phyloP scores from a whole-genome alignment of 768 basidiomycete species.

The Chalciporus sphaerocephalus region DNA sequence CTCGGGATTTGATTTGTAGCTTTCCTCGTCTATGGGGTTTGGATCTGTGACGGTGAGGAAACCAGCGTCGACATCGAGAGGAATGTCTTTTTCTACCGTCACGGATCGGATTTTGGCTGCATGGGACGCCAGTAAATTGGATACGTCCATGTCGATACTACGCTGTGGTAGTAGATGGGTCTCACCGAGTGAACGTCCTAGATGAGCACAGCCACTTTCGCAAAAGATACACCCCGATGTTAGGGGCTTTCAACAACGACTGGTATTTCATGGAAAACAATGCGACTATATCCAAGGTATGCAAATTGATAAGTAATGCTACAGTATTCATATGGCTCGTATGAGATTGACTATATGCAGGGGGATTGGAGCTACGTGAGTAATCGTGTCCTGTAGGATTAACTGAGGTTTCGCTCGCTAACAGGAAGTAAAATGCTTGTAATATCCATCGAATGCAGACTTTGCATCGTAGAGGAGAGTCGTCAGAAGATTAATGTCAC shows the following conservation, averaged over 20 bases:
- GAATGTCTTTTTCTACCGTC: conserved; percentile 72
- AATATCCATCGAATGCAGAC: conserved; percentile 20
- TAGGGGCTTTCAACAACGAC: neutral
- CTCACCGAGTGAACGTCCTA: no score
- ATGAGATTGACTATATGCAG: neutral
- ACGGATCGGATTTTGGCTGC: conserved; percentile 65
- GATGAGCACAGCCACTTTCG: neutral
- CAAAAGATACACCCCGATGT: neutral
- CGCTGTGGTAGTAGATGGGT: neutral
- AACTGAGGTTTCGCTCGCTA: neutral
- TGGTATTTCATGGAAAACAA: neutral
- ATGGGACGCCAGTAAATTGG: conserved; percentile 70
- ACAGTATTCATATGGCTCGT: neutral
- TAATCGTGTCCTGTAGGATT: neutral
- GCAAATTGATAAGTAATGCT: neutral
- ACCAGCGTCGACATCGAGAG: conserved; percentile 78
- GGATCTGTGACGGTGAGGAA: conserved; percentile 82
- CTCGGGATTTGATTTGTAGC: conserved; percentile 75
- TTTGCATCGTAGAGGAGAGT: conserved; percentile 17
- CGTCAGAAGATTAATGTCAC: conserved; percentile 11
- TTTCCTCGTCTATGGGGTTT: conserved; percentile 80
- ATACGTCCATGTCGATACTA: conserved; percentile 70
- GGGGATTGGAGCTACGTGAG: neutral
- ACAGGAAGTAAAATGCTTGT: neutral
- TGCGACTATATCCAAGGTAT: neutral